Conservation (phyloP, 2,329 filamentous ascomycete genomes). For the Pyrenophora tritici-repentis region DNA sequence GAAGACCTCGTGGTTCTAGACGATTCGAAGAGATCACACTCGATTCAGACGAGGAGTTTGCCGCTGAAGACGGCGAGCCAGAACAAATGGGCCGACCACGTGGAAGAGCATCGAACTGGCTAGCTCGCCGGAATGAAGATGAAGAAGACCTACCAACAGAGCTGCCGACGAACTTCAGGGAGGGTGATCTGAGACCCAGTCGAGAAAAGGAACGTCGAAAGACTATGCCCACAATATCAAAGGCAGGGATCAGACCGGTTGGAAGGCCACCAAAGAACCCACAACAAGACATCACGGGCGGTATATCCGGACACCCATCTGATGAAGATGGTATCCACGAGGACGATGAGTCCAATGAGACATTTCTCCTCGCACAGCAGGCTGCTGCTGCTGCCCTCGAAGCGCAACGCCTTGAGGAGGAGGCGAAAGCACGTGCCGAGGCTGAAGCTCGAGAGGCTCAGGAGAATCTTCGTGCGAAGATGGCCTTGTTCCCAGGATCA, state of each 20-base stretch:
- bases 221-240: slow-evolving; percentile 31
- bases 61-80: slow-evolving; percentile 25
- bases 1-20: slow-evolving; percentile 24
- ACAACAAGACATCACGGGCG: slow-evolving; percentile 31
- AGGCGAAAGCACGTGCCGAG: slow-evolving; percentile 23
- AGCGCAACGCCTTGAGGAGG: slow-evolving; percentile 27
- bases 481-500: slow-evolving; percentile 41
- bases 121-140: slow-evolving; percentile 49
- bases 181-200: slow-evolving; percentile 38
- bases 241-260: slow-evolving; percentile 32
- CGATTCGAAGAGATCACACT: slow-evolving; percentile 55
- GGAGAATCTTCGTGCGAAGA: slow-evolving; percentile 44
- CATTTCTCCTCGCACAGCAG: slow-evolving; percentile 33
- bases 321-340: slow-evolving; percentile 36
- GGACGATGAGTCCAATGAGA: slow-evolving; percentile 33
- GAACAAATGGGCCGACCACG: slow-evolving; percentile 23
- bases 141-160: slow-evolving; percentile 52
- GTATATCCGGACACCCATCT: slow-evolving; percentile 34
- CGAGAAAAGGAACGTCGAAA: slow-evolving; percentile 37
- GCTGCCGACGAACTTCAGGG: slow-evolving; percentile 50
- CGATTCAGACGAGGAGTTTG: slow-evolving; percentile 51
- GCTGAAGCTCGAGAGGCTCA: slow-evolving; percentile 38
- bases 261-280: slow-evolving; percentile 31
- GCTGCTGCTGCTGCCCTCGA: slow-evolving; percentile 33
- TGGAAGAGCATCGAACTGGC: slow-evolving; percentile 46